Percentiles rank a stretch among this genome's conserved stretches.
Evolutionary conservation across 2,329 filamentous ascomycete genomes (phyloP).

Genomic region (Tolypocladium paradoxum): DNA sequence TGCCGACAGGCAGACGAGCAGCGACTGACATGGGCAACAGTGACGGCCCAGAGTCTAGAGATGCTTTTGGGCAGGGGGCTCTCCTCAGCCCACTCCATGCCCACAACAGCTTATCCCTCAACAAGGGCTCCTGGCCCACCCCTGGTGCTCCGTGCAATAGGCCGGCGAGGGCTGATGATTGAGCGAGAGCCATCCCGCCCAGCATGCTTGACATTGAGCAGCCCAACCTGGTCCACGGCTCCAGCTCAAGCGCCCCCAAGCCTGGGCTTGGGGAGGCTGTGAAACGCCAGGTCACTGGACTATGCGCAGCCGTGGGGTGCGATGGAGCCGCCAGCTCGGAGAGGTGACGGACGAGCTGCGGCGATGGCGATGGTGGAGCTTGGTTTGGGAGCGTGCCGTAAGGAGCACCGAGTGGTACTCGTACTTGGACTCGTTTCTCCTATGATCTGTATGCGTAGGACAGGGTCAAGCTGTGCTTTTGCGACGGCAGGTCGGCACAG

Average conservation of each 20-base stretch:
- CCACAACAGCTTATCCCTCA: slow-evolving; percentile 4
- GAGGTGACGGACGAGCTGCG: not conserved
- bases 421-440: not conserved
- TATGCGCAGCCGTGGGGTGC: not conserved
- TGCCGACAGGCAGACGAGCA: not conserved
- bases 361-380: not conserved
- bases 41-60: too few relatives aligned
- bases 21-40: not conserved
- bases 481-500: not conserved
- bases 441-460: not conserved
- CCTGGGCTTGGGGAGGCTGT: not conserved
- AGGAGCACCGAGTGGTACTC: not conserved
- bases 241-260: not conserved
- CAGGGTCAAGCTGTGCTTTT: not conserved
- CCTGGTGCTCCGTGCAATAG: not conserved
- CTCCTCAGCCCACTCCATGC: slow-evolving; percentile 1
- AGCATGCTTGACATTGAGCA: too few relatives aligned
- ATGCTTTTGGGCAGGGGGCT: not conserved
- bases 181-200: not conserved
- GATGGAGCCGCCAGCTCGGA: not conserved
- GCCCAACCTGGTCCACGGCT: not conserved
- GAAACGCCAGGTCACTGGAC: not conserved
- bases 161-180: not conserved
- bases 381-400: not conserved
- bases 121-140: not conserved